phyloP scores from a whole-genome alignment of 192 early-diverging fungal genomes.

The Neocallimastix lanati region DNA sequence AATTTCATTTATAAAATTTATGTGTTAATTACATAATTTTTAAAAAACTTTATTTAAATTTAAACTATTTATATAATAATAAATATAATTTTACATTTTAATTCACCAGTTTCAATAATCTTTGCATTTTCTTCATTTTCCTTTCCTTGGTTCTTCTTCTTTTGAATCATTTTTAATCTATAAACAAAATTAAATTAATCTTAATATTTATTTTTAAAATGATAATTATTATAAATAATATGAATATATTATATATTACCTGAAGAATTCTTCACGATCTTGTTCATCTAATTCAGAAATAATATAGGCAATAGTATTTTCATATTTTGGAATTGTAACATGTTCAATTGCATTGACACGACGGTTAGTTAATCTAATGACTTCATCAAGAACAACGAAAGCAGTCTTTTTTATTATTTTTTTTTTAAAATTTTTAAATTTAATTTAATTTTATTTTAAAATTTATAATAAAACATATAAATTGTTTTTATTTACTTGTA shows the following conservation, averaged over 20 bases:
- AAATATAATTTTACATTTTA: background rate
- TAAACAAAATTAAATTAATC: no score
- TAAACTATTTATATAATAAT: no score
- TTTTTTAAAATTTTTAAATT: no score
- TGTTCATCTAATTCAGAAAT: slow-evolving; percentile 93
- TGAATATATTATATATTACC: no score
- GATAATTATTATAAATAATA: no score
- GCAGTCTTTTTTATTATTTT: slow-evolving; percentile 47
- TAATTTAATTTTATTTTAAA: no score
- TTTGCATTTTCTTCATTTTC: slow-evolving; percentile 26
- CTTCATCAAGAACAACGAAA: slow-evolving; percentile 97
- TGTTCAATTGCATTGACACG: slow-evolving; percentile 99
- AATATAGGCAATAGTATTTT: slow-evolving; percentile 91
- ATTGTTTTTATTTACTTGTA: slow-evolving; percentile 60
- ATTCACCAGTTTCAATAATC: background rate
- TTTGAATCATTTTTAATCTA: slow-evolving; percentile 95
- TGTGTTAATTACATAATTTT: no score
- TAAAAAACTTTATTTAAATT: no score
- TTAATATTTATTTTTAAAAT: background rate
- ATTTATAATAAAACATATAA: no score
- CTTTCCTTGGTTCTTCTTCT: slow-evolving; percentile 65
- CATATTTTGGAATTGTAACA: slow-evolving; percentile 94
- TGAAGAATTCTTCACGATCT: slow-evolving; percentile 97
- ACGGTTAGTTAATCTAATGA: slow-evolving; percentile 97
- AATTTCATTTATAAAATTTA: no score